Evolutionary conservation across 1,284 basidiomycete genomes (phyloP).

Genomic region (Papiliotrema flavescens): DNA sequence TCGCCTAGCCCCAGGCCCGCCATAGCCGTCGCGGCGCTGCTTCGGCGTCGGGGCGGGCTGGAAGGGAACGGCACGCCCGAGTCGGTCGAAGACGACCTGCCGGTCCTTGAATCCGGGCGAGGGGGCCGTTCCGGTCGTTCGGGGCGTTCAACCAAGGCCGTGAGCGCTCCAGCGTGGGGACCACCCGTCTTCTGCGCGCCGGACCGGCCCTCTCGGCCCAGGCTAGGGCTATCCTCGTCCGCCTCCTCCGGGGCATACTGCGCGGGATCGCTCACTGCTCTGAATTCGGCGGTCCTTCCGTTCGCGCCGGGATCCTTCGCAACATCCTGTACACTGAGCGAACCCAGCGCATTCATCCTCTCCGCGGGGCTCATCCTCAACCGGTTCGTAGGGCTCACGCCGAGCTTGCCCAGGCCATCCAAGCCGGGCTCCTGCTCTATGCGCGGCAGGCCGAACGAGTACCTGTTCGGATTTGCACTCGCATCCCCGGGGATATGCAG

Average conservation of each 20-base stretch:
- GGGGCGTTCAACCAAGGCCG: background rate
- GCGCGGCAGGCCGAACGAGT: constrained; percentile 39
- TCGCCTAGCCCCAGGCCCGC: constrained; percentile 13
- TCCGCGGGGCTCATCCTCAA: constrained; percentile 63
- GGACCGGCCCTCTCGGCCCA: background rate
- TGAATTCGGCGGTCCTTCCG: constrained; percentile 52
- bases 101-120: too few relatives aligned
- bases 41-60: too few relatives aligned
- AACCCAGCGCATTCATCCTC: background rate
- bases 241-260: too few relatives aligned
- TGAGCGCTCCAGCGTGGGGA: too few relatives aligned
- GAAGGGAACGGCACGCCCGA: too few relatives aligned
- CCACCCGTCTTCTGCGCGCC: too few relatives aligned
- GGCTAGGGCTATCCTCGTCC: background rate
- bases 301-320: too few relatives aligned
- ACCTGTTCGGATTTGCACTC: constrained; percentile 7
- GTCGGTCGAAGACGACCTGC: too few relatives aligned
- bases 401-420: constrained; percentile 60
- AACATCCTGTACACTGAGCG: too few relatives aligned
- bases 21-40: too few relatives aligned
- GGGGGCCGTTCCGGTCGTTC: background rate
- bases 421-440: constrained; percentile 52
- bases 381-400: constrained; percentile 51
- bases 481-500: constrained; percentile 2
- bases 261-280: constrained; percentile 54